A percentile compares a stretch with the other conserved stretches of the same genome.
Conservation (phyloP, 495 filamentous ascomycete species). For the Daldinia concentrica region DNA sequence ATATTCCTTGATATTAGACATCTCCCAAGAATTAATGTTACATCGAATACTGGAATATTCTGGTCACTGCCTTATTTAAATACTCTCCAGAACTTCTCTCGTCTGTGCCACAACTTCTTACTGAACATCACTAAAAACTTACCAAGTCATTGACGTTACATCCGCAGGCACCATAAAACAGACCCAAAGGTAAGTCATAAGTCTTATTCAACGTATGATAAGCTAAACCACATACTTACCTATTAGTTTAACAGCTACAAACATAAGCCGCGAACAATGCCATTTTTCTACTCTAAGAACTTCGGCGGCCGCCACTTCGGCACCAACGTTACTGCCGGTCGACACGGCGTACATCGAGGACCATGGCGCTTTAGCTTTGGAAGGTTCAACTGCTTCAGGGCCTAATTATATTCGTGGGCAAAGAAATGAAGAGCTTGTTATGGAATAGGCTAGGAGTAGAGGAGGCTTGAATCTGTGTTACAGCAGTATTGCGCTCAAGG, state of each 20-base stretch:
- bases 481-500: background rate
- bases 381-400: conserved; percentile 48
- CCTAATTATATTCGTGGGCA: conserved; percentile 1
- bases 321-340: conserved; percentile 44
- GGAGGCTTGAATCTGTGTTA: background rate
- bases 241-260: background rate
- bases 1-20: conserved; percentile 22
- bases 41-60: background rate
- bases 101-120: background rate
- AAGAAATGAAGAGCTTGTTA: background rate
- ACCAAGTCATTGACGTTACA: background rate
- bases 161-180: background rate
- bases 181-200: background rate
- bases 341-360: conserved; percentile 45
- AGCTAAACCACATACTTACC: background rate
- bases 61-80: background rate
- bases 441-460: background rate
- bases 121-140: background rate
- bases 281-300: conserved; percentile 43
- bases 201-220: background rate
- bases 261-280: conserved; percentile 31
- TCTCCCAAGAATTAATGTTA: too few species aligned
- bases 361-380: conserved; percentile 48
- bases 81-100: background rate
- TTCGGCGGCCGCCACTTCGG: conserved; percentile 47